These are phyloP conservation scores for Termitomyces sp. DNA, from an alignment of 768 basidiomycete species.

Conservation along the genomic window DNA sequence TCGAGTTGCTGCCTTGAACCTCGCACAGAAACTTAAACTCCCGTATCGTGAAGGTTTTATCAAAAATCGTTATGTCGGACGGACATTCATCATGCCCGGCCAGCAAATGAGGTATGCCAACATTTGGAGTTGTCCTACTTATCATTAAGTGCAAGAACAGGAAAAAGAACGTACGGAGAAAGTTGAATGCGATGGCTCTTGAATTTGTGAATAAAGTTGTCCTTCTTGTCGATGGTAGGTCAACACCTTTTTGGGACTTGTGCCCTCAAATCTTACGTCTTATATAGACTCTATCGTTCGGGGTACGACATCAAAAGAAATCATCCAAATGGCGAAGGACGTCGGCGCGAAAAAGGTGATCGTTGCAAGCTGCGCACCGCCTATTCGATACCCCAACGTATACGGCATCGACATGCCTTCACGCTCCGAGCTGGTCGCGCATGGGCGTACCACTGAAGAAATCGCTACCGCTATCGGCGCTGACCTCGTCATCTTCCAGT, in stretches of 20 bases:
- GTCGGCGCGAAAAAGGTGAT: conserved; percentile 96
- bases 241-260: not conserved
- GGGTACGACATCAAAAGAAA: conserved; percentile 97
- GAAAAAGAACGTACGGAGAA: conserved; percentile 89
- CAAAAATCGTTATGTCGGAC: conserved; percentile 96
- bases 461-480: conserved; percentile 86
- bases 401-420: conserved; percentile 99
- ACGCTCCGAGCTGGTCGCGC: conserved; percentile 85
- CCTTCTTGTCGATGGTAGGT: conserved; percentile 88
- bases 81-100: conserved; percentile 99
- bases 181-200: conserved; percentile 97
- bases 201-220: conserved; percentile 93
- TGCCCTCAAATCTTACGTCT: not conserved
- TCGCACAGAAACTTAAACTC: conserved; percentile 83
- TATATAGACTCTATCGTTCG: conserved; percentile 91
- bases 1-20: conserved; percentile 90
- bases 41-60: conserved; percentile 98
- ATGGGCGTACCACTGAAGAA: conserved; percentile 62
- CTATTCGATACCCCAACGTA: conserved; percentile 91
- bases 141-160: conserved; percentile 29
- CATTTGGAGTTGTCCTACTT: not conserved
- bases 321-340: conserved; percentile 98
- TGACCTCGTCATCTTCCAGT: conserved; percentile 95
- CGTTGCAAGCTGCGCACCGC: conserved; percentile 94
- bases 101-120: conserved; percentile 77